Conservation (phyloP, 2,329 filamentous ascomycete species). For the Venturia asperata region DNA sequence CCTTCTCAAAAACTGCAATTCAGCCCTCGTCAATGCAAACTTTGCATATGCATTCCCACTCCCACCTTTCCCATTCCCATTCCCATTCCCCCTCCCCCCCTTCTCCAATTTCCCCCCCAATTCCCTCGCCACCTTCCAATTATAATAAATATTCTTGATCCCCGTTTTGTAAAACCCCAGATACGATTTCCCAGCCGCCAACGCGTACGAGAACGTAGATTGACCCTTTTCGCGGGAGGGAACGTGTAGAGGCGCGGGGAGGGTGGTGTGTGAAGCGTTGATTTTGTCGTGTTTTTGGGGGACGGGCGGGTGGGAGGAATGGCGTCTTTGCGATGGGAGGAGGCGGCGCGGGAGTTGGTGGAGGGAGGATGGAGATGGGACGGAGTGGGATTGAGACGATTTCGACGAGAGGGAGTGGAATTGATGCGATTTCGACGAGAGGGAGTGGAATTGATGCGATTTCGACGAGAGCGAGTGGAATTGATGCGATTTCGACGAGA, state of each 20-base stretch:
- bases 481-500: too few species aligned
- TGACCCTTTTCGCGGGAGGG: slow-evolving; percentile 9
- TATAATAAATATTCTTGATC: slow-evolving; percentile 18
- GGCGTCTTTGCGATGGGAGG: neutral
- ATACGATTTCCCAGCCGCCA: slow-evolving; percentile 16
- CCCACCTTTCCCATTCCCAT: neutral
- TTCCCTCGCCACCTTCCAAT: slow-evolving; percentile 10
- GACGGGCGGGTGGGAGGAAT: too few species aligned
- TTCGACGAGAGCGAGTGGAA: too few species aligned
- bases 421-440: too few species aligned
- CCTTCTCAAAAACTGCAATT: slow-evolving; percentile 64
- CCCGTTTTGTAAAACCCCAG: slow-evolving; percentile 20
- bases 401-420: too few species aligned
- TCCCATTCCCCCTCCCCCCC: neutral
- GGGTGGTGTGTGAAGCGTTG: slow-evolving; percentile 17
- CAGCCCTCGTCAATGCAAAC: slow-evolving; percentile 46
- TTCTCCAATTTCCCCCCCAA: neutral
- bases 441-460: too few species aligned
- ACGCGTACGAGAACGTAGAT: neutral
- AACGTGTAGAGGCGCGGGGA: slow-evolving; percentile 15
- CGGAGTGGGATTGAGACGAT: too few species aligned
- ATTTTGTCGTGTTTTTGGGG: neutral
- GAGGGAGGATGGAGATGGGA: too few species aligned
- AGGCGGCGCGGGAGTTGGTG: too few species aligned
- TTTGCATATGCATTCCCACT: neutral